These are phyloP conservation scores for Clohesyomyces aquaticus DNA, from an alignment of 495 filamentous ascomycete genomes.

Conservation along the genomic window DNA sequence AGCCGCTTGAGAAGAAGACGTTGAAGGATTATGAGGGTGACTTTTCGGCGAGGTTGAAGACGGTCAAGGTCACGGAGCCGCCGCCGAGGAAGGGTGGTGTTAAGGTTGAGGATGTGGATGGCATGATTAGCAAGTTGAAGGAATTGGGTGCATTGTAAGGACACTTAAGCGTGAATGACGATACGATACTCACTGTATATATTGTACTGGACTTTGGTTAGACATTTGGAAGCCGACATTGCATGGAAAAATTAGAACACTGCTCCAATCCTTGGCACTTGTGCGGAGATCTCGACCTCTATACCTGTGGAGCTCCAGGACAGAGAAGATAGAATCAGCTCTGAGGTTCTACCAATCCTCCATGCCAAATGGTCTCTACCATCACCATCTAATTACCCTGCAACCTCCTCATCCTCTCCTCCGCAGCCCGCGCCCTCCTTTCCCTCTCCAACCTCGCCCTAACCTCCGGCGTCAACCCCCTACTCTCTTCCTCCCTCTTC, in stretches of 20 bases:
- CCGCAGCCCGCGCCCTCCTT: slow-evolving; percentile 79
- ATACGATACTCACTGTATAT: slow-evolving; percentile 1
- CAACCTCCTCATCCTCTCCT: slow-evolving; percentile 78
- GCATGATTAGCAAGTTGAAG: slow-evolving; percentile 88
- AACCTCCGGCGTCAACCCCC: slow-evolving; percentile 85
- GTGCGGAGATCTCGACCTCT: not conserved
- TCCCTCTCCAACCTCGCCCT: slow-evolving; percentile 78
- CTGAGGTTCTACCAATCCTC: no score
- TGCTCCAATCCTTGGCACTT: not conserved
- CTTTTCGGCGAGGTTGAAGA: slow-evolving; percentile 76
- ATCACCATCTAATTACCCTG: slow-evolving; percentile 41
- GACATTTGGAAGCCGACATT: not conserved
- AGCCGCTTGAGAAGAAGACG: slow-evolving; percentile 89
- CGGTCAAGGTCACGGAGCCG: slow-evolving; percentile 81
- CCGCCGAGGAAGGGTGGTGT: slow-evolving; percentile 86
- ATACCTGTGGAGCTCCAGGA: not conserved
- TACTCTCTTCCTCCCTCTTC: slow-evolving; percentile 76
- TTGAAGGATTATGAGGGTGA: slow-evolving; percentile 76
- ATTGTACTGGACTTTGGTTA: slow-evolving; percentile 9
- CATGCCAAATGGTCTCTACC: not conserved
- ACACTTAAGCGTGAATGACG: not conserved
- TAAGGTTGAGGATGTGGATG: slow-evolving; percentile 96
- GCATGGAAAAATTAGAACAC: not conserved
- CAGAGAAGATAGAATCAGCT: not conserved
- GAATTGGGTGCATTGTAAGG: slow-evolving; percentile 86